Percentiles rank a stretch among this genome's conserved stretches.
Conservation (phyloP, 352 stramenopile species). For the Elongisporangium senticosum region DNA sequence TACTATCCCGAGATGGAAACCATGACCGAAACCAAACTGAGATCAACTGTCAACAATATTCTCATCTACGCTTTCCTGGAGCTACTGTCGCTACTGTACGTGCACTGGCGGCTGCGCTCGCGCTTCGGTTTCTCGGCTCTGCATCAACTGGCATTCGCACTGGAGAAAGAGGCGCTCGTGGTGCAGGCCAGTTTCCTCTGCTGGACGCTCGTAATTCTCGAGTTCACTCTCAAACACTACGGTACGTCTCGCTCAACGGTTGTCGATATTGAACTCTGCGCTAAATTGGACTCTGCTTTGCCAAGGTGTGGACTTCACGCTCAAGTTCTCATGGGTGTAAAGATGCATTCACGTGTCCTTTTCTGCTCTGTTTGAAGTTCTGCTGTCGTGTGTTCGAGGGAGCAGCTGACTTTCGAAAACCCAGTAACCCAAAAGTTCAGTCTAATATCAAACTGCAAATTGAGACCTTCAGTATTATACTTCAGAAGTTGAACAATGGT, state of each 20-base stretch:
- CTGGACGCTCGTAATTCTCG: constrained; percentile 22
- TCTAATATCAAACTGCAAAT: too few relatives aligned
- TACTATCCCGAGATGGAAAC: constrained; percentile 7
- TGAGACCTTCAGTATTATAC: too few relatives aligned
- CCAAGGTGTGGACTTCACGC: not conserved
- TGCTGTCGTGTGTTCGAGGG: not conserved
- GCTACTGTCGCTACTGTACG: constrained; percentile 9
- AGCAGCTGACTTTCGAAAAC: not conserved
- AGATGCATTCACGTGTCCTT: not conserved
- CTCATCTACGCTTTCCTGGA: constrained; percentile 13
- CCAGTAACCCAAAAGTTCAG: not conserved
- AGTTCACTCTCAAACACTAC: constrained; percentile 26
- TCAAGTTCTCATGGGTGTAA: not conserved
- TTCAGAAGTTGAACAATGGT: too few relatives aligned
- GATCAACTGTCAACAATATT: constrained; percentile 12
- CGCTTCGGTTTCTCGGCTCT: constrained; percentile 11
- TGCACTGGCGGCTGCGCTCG: constrained; percentile 9
- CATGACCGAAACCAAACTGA: constrained; percentile 1
- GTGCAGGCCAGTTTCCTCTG: constrained; percentile 18
- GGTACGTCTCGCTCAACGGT: constrained; percentile 1
- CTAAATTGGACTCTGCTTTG: not conserved
- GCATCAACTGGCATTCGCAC: constrained; percentile 21
- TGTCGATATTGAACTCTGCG: not conserved
- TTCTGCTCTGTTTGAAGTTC: not conserved
- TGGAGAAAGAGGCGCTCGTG: constrained; percentile 17